Conservation (phyloP, 257 asterid species). For the Verbascum thapsus region DNA sequence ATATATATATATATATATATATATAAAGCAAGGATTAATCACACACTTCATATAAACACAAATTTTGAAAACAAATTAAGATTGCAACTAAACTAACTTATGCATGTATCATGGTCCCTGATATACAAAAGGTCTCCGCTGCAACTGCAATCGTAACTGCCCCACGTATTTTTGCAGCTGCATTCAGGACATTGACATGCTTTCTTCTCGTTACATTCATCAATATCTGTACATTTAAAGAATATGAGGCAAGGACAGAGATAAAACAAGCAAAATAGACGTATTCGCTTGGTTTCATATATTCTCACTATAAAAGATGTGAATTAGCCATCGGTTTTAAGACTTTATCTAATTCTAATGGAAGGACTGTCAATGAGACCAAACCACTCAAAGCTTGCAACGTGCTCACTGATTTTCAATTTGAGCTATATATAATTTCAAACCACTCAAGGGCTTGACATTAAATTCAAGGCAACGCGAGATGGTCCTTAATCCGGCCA, state of each 20-base stretch:
- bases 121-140: conserved; percentile 66
- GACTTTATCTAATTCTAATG: not conserved
- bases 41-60: not conserved
- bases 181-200: conserved; percentile 90
- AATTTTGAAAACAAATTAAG: not conserved
- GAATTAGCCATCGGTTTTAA: not conserved
- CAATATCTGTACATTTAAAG: conserved; percentile 48
- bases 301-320: not conserved
- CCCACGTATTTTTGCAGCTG: conserved; percentile 85
- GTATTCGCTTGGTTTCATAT: not conserved
- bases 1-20: no score
- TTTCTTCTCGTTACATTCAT: conserved; percentile 81
- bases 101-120: conserved; percentile 88
- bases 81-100: conserved; percentile 51
- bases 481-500: no score
- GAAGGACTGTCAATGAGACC: no score
- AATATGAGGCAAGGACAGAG: conserved; percentile 17
- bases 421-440: no score
- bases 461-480: no score
- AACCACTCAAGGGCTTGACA: no score
- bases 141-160: conserved; percentile 83
- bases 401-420: no score
- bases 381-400: no score
- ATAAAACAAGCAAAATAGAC: conserved; percentile 8
- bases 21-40: conserved; percentile 11